These are phyloP conservation scores for Leucocoprinus sp. DNA, from an alignment of 768 basidiomycete genomes.

Conservation along the genomic window DNA sequence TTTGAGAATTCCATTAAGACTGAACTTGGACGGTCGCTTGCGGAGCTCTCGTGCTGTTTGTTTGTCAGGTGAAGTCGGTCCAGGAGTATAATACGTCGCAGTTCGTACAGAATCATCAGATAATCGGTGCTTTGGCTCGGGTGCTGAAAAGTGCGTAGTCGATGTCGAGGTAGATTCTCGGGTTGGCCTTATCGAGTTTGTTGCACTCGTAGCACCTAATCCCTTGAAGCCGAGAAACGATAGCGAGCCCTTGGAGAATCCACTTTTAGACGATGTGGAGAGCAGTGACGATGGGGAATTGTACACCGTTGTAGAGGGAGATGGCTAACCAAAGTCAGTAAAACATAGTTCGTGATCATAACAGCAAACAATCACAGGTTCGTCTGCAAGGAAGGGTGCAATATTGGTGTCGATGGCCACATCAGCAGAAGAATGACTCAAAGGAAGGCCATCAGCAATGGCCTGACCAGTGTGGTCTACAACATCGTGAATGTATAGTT, in stretches of 20 bases:
- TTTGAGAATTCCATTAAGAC: conserved; percentile 6
- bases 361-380: conserved; percentile 2
- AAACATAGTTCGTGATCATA: not conserved
- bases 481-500: conserved; percentile 10
- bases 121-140: conserved; percentile 10
- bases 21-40: conserved; percentile 12
- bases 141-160: conserved; percentile 16
- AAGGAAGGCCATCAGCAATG: not conserved
- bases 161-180: conserved; percentile 15
- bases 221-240: conserved; percentile 17
- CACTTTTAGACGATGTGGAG: conserved; percentile 17
- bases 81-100: conserved; percentile 7
- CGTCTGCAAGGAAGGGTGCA: conserved; percentile 7
- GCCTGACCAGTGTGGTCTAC: conserved; percentile 11
- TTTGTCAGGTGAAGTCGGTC: conserved; percentile 3
- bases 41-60: conserved; percentile 7
- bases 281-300: conserved; percentile 9
- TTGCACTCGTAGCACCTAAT: conserved; percentile 9
- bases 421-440: not conserved
- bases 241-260: conserved; percentile 22
- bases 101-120: conserved; percentile 14
- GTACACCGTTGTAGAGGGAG: conserved; percentile 1
- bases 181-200: conserved; percentile 13
- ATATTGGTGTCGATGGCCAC: conserved; percentile 6
- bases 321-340: not conserved